A percentile compares a stretch with the other conserved stretches of the same genome.
Conservation (phyloP, 768 basidiomycete species). For the Leccinum variicolor region DNA sequence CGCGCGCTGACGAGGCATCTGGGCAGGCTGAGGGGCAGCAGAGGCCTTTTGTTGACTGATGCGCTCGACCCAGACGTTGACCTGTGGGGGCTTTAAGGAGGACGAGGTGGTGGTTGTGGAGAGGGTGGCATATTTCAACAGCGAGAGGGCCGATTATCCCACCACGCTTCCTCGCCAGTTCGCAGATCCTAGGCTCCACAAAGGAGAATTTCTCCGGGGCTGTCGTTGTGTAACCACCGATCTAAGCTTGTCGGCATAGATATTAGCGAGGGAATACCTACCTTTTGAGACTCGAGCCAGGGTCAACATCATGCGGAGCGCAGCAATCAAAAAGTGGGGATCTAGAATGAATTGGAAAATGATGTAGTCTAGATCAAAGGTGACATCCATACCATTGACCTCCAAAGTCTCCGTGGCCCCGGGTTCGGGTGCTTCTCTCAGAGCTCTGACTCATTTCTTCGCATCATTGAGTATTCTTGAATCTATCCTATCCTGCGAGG, state of each 20-base stretch:
- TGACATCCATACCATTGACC: constrained; percentile 7
- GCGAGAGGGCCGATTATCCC: constrained; percentile 18
- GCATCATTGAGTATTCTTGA: not conserved
- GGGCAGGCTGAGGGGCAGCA: constrained; percentile 13
- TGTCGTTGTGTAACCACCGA: too few relatives aligned
- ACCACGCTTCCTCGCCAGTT: constrained; percentile 7
- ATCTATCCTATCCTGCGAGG: not conserved
- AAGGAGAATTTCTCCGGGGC: not conserved
- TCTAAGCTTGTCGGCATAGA: too few relatives aligned
- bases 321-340: constrained; percentile 6
- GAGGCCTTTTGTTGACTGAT: constrained; percentile 38
- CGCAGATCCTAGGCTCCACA: constrained; percentile 13
- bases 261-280: not conserved
- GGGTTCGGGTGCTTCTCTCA: not conserved
- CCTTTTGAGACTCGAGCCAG: constrained; percentile 16
- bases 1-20: constrained; percentile 13
- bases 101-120: not conserved
- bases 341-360: constrained; percentile 1
- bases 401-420: constrained; percentile 9
- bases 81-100: constrained; percentile 19
- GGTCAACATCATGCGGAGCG: constrained; percentile 17
- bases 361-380: too few relatives aligned
- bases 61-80: constrained; percentile 44
- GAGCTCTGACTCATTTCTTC: constrained; percentile 6
- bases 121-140: constrained; percentile 14